These are phyloP conservation scores for Tylopilus subfusipes DNA, from an alignment of 768 basidiomycete species.

Conservation along the genomic window DNA sequence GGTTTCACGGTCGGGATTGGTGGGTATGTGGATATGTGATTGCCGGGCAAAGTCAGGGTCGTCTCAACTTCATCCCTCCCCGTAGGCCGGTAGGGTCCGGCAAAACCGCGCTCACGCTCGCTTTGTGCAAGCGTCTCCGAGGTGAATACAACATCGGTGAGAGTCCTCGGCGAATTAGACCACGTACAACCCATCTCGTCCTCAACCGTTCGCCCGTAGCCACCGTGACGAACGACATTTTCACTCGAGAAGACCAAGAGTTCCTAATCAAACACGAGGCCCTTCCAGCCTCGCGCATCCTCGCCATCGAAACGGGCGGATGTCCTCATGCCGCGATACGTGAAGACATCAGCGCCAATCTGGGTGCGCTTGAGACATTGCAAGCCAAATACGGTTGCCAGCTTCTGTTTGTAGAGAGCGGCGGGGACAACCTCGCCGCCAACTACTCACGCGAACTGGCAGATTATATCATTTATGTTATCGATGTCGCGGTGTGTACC, in stretches of 20 bases:
- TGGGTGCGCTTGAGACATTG: conserved; percentile 91
- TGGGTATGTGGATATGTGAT: conserved; percentile 58
- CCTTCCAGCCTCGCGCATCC: conserved; percentile 77
- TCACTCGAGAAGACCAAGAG: conserved; percentile 96
- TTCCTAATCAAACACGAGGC: conserved; percentile 93
- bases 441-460: conserved; percentile 96
- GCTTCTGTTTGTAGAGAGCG: conserved; percentile 90
- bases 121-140: conserved; percentile 78
- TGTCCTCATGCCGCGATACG: conserved; percentile 98
- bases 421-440: conserved; percentile 95
- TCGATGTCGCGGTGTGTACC: conserved; percentile 70
- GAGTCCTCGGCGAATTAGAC: conserved; percentile 16
- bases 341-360: conserved; percentile 96
- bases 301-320: conserved; percentile 96
- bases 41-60: neutral
- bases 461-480: conserved; percentile 95
- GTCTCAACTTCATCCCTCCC: neutral
- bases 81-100: conserved; percentile 96
- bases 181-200: neutral
- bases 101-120: conserved; percentile 92
- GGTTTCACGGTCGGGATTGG: conserved; percentile 99
- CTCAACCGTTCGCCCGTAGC: conserved; percentile 43
- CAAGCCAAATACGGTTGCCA: conserved; percentile 91
- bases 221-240: conserved; percentile 99
- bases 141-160: conserved; percentile 87